These are phyloP conservation scores for Triangularia verruculosa DNA, from an alignment of 2,329 filamentous ascomycete species.

Conservation along the genomic window DNA sequence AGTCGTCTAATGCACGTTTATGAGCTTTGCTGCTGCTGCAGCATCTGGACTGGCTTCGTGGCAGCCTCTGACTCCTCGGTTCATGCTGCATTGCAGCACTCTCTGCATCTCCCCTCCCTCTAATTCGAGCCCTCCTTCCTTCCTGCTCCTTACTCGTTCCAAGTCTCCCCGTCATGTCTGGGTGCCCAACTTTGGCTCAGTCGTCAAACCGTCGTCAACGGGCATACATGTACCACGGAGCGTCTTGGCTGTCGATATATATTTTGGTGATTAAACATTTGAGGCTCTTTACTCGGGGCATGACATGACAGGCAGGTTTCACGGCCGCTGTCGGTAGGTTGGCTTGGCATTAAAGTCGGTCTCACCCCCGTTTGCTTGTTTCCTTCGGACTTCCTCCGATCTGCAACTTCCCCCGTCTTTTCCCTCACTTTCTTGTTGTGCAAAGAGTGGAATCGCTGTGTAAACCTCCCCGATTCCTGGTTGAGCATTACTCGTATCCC, in stretches of 20 bases:
- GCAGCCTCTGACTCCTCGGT: conserved; percentile 31
- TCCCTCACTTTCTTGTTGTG: neutral
- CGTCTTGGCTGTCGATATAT: no score
- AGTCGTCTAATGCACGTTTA: conserved; percentile 25
- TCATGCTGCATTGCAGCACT: conserved; percentile 21
- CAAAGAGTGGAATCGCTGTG: neutral
- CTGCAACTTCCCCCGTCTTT: neutral
- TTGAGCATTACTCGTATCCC: neutral
- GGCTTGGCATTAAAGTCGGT: neutral
- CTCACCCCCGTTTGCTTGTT: neutral
- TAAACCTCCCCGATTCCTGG: neutral
- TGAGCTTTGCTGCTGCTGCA: conserved; percentile 15
- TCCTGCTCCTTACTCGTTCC: neutral
- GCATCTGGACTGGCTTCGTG: conserved; percentile 30
- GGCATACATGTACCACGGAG: neutral
- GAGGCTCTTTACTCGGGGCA: neutral
- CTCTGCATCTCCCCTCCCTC: conserved; percentile 1
- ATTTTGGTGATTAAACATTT: neutral
- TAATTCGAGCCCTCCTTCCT: neutral
- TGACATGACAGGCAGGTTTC: neutral
- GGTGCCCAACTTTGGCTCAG: conserved; percentile 18
- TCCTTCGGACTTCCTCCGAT: neutral
- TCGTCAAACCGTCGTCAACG: neutral
- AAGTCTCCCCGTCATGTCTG: neutral
- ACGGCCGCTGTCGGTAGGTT: neutral